A percentile compares a stretch with the other conserved stretches of the same genome.
Conservation (phyloP, 208 protist genomes). For the Leishmania mexicana region DNA sequence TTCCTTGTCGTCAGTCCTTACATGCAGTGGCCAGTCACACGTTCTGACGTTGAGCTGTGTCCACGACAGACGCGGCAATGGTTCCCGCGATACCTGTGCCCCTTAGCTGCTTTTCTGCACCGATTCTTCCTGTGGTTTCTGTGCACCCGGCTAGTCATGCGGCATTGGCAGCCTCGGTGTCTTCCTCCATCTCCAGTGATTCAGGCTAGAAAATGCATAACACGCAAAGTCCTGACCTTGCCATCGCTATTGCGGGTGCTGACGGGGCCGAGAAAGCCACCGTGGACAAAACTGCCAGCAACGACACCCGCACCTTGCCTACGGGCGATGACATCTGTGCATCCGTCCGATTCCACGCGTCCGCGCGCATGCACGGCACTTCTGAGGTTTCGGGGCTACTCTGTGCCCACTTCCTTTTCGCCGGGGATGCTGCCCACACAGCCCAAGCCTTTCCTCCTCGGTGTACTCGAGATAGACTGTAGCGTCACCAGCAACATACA, state of each 20-base stretch:
- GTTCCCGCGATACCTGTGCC: background rate
- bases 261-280: background rate
- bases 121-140: background rate
- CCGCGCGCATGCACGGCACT: background rate
- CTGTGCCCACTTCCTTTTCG: slow-evolving; percentile 3
- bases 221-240: background rate
- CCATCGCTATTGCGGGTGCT: background rate
- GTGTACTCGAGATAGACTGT: background rate
- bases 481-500: background rate
- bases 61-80: background rate
- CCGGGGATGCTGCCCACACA: slow-evolving; percentile 5
- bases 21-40: background rate
- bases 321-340: slow-evolving; percentile 7
- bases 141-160: background rate
- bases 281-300: background rate
- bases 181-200: background rate
- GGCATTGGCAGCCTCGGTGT: background rate
- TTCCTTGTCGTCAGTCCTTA: background rate
- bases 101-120: background rate
- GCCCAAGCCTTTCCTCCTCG: background rate
- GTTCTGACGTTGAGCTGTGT: background rate
- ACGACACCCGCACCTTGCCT: background rate
- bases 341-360: background rate
- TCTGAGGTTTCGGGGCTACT: background rate
- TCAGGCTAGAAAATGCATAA: background rate